Conservation (phyloP, 495 filamentous ascomycete genomes). For the Xylaria flabelliformis region DNA sequence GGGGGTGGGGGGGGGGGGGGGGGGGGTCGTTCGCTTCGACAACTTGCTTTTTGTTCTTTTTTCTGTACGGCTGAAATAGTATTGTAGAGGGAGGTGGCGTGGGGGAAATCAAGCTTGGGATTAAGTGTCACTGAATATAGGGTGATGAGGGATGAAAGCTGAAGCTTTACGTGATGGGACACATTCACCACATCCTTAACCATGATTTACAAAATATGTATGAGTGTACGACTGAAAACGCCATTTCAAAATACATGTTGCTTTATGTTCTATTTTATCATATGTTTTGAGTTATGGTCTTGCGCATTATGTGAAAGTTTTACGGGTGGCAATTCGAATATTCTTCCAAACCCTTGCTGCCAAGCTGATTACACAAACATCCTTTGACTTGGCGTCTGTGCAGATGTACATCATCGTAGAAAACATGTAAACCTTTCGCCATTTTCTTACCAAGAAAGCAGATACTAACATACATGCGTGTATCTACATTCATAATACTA, state of each 20-base stretch:
- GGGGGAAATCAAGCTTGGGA: neutral
- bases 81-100: neutral
- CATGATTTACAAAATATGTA: conserved; percentile 20
- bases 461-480: neutral
- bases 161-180: conserved; percentile 11
- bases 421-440: neutral
- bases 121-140: neutral
- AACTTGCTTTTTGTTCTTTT: neutral
- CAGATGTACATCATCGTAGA: neutral
- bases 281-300: no score
- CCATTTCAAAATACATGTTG: neutral
- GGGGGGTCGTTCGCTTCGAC: neutral
- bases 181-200: neutral
- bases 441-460: neutral
- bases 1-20: no score
- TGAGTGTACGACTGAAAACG: conserved; percentile 27
- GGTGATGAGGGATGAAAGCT: neutral
- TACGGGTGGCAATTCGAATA: no score
- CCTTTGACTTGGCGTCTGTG: neutral
- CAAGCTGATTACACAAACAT: neutral
- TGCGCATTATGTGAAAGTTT: no score
- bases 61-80: neutral
- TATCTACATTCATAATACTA: neutral
- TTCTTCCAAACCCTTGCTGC: no score
- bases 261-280: neutral